phyloP scores from a whole-genome alignment of 2,329 filamentous ascomycete species.

The Fusarium sp. region DNA sequence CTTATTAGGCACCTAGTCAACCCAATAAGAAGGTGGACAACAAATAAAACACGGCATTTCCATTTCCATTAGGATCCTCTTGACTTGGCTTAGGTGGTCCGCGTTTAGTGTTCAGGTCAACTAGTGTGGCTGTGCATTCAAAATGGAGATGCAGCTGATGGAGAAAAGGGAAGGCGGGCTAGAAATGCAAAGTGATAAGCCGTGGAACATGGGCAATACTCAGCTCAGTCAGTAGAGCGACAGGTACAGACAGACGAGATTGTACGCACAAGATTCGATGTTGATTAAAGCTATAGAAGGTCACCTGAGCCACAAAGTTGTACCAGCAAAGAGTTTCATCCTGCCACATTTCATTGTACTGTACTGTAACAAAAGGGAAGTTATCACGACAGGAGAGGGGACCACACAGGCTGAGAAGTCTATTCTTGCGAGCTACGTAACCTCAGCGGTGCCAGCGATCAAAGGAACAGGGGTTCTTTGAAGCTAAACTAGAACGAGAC shows the following conservation, averaged over 20 bases:
- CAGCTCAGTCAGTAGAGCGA: not conserved
- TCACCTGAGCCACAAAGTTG: not conserved
- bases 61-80: not conserved
- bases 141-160: constrained; percentile 22
- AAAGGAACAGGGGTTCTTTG: constrained; percentile 29
- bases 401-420: not conserved
- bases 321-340: constrained; percentile 22
- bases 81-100: not conserved
- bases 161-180: constrained; percentile 23
- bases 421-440: constrained; percentile 21
- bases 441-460: constrained; percentile 15
- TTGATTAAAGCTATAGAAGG: not conserved
- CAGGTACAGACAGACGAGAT: constrained; percentile 17
- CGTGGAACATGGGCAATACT: not conserved
- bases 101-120: constrained; percentile 31
- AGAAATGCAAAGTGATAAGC: constrained; percentile 5
- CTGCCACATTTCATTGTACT: constrained; percentile 1
- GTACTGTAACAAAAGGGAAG: constrained; percentile 8
- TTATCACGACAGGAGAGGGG: constrained; percentile 13
- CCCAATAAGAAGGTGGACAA: constrained; percentile 6
- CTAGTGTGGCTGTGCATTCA: constrained; percentile 36
- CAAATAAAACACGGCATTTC: not conserved
- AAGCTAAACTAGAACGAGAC: constrained; percentile 22
- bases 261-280: constrained; percentile 3
- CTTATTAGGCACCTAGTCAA: not conserved